A percentile compares a stretch with the other conserved stretches of the same genome.
These are phyloP conservation scores for Sanghuangporus sanghuang DNA, from an alignment of 1,284 basidiomycete genomes.

Conservation along the genomic window DNA sequence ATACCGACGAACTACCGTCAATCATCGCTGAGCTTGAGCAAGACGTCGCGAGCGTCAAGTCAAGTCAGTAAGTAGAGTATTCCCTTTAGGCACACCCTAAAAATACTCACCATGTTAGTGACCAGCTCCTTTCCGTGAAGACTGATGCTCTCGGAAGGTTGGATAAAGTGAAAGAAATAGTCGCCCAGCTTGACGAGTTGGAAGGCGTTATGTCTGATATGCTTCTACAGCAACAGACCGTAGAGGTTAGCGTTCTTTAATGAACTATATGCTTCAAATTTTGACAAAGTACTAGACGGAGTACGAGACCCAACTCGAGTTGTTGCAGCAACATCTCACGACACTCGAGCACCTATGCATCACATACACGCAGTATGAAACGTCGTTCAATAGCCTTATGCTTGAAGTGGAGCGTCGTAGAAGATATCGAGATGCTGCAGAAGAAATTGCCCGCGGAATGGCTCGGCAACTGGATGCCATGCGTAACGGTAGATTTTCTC, in stretches of 20 bases:
- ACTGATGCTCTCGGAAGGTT: constrained; percentile 40
- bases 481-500: constrained; percentile 47
- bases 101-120: constrained; percentile 31
- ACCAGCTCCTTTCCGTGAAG: constrained; percentile 43
- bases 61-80: constrained; percentile 44
- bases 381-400: constrained; percentile 65
- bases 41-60: constrained; percentile 43
- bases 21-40: constrained; percentile 70
- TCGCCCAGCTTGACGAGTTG: constrained; percentile 68
- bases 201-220: constrained; percentile 75
- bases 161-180: constrained; percentile 38
- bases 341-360: constrained; percentile 59
- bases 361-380: constrained; percentile 59
- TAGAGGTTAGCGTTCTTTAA: constrained; percentile 43
- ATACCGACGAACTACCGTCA: constrained; percentile 66
- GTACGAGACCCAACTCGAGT: constrained; percentile 46
- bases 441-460: constrained; percentile 63
- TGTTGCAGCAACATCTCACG: constrained; percentile 53
- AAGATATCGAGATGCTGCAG: constrained; percentile 57
- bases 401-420: constrained; percentile 66
- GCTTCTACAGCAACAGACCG: constrained; percentile 57
- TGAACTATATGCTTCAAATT: not conserved
- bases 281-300: constrained; percentile 35
- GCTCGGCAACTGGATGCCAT: constrained; percentile 52
- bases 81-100: constrained; percentile 1